Base-by-base conservation (phyloP, 73 alveolate genomes). In the Durusdinium trenchii region DNA sequence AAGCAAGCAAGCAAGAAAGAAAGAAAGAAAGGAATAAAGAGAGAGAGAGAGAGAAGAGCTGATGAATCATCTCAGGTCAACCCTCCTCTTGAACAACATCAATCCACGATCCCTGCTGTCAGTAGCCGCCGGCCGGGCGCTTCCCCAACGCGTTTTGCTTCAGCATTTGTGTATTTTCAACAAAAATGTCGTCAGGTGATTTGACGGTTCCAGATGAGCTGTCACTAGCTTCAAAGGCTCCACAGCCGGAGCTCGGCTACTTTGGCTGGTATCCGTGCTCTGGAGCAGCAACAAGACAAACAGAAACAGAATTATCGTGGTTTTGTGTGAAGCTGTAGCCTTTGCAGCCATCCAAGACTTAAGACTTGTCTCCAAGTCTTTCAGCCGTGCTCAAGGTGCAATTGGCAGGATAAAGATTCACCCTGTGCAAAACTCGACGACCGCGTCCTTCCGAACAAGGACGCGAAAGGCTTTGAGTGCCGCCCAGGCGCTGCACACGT, bases 401-500 rank as follows among this genome's bases (percentile, higher is more conserved):
- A 91, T 57, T 91, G 98, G 98, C 98, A 91, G 45, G 90, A 69
- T 46, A 2, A 12, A 10, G 98, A 91, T 28, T 91, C 98, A 48
- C 98, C 98, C 16, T 91, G 98, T 35, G 98, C 98, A 30, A 67
- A 67, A 50, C 73, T 91, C n/a, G 85, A 91, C 50, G 98, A 91
- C 47, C 98, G 98, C 60, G 52, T 91, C 61, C 87, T 67, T 48
- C 98, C 98, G 3, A 35, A 47, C 46, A 91, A 91, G 45, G 78
- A 54, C 45, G 30, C 90, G 46, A 91, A 91, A 78, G 85, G 90
- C 89, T 91, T 91, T 43, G 98, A 91, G 50, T 91, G 98, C 47
- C 98, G 98, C 57, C 98, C 98, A 91, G 98, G 96, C 71, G 57
- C 30, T n/a, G n/a, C n/a, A n/a, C n/a, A n/a, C n/a, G n/a, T n/a